Percentiles rank a stretch among this genome's conserved stretches.
Evolutionary conservation across 2,329 filamentous ascomycete species (phyloP).

Genomic region (Colletotrichum orchidophilum): DNA sequence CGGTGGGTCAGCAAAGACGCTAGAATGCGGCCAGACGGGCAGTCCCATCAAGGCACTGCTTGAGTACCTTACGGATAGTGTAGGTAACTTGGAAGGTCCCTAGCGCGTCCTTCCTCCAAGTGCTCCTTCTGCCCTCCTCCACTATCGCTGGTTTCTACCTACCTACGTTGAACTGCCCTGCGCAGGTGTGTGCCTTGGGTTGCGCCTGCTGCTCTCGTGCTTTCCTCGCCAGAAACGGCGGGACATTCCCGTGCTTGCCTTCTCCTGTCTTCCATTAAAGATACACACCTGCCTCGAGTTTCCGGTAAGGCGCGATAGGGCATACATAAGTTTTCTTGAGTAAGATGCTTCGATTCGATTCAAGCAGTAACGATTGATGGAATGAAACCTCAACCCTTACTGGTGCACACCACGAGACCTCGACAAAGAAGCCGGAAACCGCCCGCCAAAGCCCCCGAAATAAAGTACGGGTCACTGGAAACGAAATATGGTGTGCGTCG

Average conservation of each 20-base stretch:
- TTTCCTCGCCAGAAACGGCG: not conserved
- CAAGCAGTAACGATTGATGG: not conserved
- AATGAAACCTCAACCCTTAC: not conserved
- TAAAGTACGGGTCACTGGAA: not conserved
- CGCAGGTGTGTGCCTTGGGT: not conserved
- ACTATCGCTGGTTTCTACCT: not conserved
- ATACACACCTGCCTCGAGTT: not conserved
- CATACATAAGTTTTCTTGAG: not conserved
- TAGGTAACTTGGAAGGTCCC: too few species aligned
- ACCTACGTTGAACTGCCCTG: not conserved
- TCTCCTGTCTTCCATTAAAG: not conserved
- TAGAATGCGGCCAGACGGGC: constrained; percentile 18
- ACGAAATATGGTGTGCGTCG: constrained; percentile 6
- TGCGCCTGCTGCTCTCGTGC: not conserved
- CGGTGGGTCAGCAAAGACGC: not conserved
- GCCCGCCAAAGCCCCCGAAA: not conserved
- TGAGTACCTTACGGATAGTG: too few species aligned
- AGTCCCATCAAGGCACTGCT: constrained; percentile 5
- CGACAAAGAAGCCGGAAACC: not conserved
- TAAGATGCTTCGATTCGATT: not conserved
- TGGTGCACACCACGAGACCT: not conserved
- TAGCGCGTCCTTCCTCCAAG: not conserved
- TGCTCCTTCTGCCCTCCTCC: not conserved
- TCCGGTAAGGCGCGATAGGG: not conserved
- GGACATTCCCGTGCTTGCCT: not conserved